phyloP scores from a whole-genome alignment of 208 protist species.

The Crithidia mellificae region DNA sequence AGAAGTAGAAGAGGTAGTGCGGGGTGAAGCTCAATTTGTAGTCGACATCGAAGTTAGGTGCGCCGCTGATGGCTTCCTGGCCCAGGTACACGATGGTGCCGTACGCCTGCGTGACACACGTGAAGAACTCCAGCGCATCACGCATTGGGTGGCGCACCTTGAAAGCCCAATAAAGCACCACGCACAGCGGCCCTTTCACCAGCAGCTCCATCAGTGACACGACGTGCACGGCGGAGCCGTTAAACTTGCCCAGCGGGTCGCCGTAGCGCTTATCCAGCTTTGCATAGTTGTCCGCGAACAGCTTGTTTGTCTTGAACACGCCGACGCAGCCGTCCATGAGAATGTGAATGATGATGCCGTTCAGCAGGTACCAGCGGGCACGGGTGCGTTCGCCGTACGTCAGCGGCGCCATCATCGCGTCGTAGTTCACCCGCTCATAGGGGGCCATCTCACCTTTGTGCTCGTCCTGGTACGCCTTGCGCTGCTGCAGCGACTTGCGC shows the following conservation, averaged over 20 bases:
- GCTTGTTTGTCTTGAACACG: conserved; percentile 59
- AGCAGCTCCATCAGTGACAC: conserved; percentile 66
- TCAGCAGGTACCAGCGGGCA: conserved; percentile 79
- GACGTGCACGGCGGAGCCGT: conserved; percentile 59
- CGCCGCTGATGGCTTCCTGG: conserved; percentile 63
- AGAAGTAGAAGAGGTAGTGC: conserved; percentile 67
- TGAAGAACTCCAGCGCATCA: conserved; percentile 74
- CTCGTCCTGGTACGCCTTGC: conserved; percentile 23
- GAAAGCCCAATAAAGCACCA: conserved; percentile 69
- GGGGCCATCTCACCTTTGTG: conserved; percentile 7
- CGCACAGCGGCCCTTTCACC: conserved; percentile 66
- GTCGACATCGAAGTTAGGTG: conserved; percentile 67
- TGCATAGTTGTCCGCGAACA: conserved; percentile 67
- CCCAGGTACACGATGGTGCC: conserved; percentile 68
- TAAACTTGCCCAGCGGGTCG: conserved; percentile 40
- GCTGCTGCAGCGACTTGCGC: conserved; percentile 16
- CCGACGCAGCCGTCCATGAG: conserved; percentile 74
- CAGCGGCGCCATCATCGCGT: conserved; percentile 36
- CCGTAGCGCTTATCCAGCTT: conserved; percentile 72
- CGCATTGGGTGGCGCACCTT: conserved; percentile 48
- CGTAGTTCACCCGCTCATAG: conserved; percentile 27
- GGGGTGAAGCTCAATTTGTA: conserved; percentile 51
- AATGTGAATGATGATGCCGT: conserved; percentile 74
- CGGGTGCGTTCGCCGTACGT: conserved; percentile 57
- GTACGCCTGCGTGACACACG: conserved; percentile 68